Percentiles rank a stretch among this genome's conserved stretches.
phyloP scores from a whole-genome alignment of 2,329 filamentous ascomycete genomes.

The Berkeleyomyces rouxiae region DNA sequence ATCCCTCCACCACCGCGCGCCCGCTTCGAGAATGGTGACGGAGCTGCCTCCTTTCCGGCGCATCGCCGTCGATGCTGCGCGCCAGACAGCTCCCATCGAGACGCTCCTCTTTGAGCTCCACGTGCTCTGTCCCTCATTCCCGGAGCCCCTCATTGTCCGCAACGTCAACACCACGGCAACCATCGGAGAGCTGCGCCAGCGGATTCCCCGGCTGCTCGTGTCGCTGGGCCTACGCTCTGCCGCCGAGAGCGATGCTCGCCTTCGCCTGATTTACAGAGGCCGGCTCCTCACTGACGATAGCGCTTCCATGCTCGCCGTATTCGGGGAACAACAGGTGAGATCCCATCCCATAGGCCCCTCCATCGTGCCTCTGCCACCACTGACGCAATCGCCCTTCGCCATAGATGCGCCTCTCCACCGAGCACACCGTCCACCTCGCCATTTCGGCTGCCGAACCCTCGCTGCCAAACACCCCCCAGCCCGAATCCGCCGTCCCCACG shows the following conservation, averaged over 20 bases:
- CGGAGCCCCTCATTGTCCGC: slow-evolving; percentile 32
- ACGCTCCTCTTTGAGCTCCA: slow-evolving; percentile 36
- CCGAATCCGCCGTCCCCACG: not conserved
- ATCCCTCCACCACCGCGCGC: not conserved
- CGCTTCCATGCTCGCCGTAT: slow-evolving; percentile 39
- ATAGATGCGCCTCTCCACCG: slow-evolving; percentile 9
- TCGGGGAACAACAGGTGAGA: slow-evolving; percentile 37
- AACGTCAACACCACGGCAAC: slow-evolving; percentile 34
- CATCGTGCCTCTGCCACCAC: slow-evolving; percentile 1
- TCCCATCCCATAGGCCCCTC: not conserved
- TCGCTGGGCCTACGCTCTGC: slow-evolving; percentile 27
- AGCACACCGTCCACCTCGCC: slow-evolving; percentile 11
- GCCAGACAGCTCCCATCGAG: slow-evolving; percentile 17
- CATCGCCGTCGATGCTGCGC: slow-evolving; percentile 17
- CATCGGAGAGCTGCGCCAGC: slow-evolving; percentile 39
- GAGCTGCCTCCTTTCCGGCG: slow-evolving; percentile 14
- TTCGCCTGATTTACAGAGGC: slow-evolving; percentile 45
- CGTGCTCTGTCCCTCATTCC: slow-evolving; percentile 41
- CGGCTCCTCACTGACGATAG: slow-evolving; percentile 36
- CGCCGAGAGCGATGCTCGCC: slow-evolving; percentile 27
- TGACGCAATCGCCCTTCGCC: slow-evolving; percentile 12
- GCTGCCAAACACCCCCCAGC: not conserved
- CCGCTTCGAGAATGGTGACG: not conserved
- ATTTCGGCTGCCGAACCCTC: slow-evolving; percentile 7
- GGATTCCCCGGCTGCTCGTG: slow-evolving; percentile 34